Conservation (phyloP, 768 basidiomycete species). For the Boletus reticulatus region DNA sequence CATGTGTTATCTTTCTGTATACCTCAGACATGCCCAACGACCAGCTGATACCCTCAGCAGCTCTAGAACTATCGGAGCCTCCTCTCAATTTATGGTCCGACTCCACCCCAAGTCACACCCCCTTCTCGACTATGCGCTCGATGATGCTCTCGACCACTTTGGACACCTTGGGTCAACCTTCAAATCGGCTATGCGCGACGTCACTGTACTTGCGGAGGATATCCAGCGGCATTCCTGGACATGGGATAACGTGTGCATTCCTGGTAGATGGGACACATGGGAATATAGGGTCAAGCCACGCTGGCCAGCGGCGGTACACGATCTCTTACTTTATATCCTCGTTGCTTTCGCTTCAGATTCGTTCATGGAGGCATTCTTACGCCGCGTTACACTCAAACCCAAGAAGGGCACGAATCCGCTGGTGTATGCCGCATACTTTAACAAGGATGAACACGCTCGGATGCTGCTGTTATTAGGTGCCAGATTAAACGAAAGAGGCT, state of each 20-base stretch:
- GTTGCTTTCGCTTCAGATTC: not conserved
- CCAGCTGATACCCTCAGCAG: not conserved
- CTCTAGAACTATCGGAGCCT: not conserved
- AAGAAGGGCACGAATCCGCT: conserved; percentile 4
- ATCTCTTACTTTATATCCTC: not conserved
- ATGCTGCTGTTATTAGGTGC: not conserved
- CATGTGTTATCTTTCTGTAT: conserved; percentile 6
- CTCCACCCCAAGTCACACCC: not conserved
- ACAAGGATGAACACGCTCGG: not conserved
- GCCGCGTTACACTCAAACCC: not conserved
- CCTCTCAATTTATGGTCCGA: not conserved
- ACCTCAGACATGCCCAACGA: not conserved
- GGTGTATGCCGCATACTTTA: conserved; percentile 1
- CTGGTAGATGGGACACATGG: not conserved
- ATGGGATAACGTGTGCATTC: not conserved
- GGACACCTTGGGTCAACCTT: not conserved
- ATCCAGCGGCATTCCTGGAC: not conserved
- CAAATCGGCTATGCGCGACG: not conserved
- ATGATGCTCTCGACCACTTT: not conserved
- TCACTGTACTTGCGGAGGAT: not conserved
- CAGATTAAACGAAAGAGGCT: not conserved
- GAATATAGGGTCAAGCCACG: not conserved
- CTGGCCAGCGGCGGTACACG: not conserved
- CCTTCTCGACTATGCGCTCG: not conserved
- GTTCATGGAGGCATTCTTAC: not conserved